Percentiles rank a stretch among this genome's conserved stretches.
Conservation (phyloP, 257 asterid species). For the Solanum ossicruentum region DNA sequence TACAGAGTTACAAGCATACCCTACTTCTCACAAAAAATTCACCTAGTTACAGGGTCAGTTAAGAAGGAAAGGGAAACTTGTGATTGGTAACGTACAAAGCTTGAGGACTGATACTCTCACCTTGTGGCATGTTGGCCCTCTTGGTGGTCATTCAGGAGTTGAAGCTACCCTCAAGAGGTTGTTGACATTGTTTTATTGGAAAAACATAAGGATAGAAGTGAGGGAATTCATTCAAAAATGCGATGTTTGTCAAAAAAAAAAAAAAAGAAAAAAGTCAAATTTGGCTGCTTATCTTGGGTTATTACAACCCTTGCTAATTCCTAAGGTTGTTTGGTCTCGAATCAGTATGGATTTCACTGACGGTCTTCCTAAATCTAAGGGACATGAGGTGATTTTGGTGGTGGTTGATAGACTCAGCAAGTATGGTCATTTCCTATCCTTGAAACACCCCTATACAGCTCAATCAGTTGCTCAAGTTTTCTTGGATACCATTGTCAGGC, state of each 20-base stretch:
- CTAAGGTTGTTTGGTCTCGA: neutral
- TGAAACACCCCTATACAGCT: neutral
- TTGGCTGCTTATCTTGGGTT: neutral
- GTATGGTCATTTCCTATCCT: neutral
- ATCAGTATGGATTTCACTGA: neutral
- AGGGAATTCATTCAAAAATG: too few species aligned
- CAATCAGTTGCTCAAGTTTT: neutral
- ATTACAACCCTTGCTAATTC: neutral
- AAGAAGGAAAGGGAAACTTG: neutral
- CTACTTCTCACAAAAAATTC: neutral
- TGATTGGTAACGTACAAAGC: neutral
- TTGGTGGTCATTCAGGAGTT: too few species aligned
- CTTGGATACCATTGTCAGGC: neutral
- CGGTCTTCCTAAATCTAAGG: neutral
- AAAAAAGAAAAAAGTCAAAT: too few species aligned
- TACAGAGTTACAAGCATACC: neutral
- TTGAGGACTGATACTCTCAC: neutral
- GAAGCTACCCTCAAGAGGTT: too few species aligned
- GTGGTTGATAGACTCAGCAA: neutral
- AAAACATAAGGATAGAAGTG: too few species aligned
- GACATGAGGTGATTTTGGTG: neutral
- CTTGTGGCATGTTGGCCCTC: too few species aligned
- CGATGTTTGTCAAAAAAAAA: too few species aligned
- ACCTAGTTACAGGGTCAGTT: too few species aligned
- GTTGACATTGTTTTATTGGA: too few species aligned